Evolutionary conservation across 306 rosid genomes (phyloP), one percentile per base, ranked within the genome.

Genomic region (Abrus pulchellus): DNA sequence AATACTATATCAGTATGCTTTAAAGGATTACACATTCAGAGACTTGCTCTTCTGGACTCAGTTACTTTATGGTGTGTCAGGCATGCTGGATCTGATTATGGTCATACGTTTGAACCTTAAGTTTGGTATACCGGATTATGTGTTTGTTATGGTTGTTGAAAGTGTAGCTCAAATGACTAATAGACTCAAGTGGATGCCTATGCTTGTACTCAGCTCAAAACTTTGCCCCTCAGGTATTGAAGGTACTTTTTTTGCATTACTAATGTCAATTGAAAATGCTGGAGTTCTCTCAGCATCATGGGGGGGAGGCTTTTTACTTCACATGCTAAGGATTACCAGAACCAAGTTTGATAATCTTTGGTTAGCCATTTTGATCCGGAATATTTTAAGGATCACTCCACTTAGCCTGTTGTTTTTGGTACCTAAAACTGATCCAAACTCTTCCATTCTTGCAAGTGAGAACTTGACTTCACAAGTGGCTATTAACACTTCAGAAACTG

Each of bases 131-230:
- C 95, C 99, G 1, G 99, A 95, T 87, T 95, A 90, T 64, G 86
- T 95, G 84, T 95, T 93, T 75, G 87, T 87, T 13, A 92, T 91
- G 77, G 74, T 95, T 11, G 99, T 90, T 73, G 99, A 95, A 86
- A 86, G 98, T 80, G 87, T 91, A 29, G 87, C 88, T 50, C 96
- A 86, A 83, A 86, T 95, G 93, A 86, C 92, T 1, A 86, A 73
- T 70, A 85, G 96, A 81, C 96, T 95, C 44, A 95, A 95, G 84
- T 95, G 99, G 99, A 91, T 93, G 99, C 99, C 99, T 76, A 93
- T 93, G 88, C 97, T 91, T 79, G 98, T 95, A 1, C 94, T 95
- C 2, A 93, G 97, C 82, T 80, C 99, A 52, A 93, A 91, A 94
- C 96, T 95, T 80, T 95, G 99, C 29, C 99, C 99, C 53, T 72